Evolutionary conservation across 495 filamentous ascomycete genomes (phyloP).

Genomic region (Penicillium verhagenii): DNA sequence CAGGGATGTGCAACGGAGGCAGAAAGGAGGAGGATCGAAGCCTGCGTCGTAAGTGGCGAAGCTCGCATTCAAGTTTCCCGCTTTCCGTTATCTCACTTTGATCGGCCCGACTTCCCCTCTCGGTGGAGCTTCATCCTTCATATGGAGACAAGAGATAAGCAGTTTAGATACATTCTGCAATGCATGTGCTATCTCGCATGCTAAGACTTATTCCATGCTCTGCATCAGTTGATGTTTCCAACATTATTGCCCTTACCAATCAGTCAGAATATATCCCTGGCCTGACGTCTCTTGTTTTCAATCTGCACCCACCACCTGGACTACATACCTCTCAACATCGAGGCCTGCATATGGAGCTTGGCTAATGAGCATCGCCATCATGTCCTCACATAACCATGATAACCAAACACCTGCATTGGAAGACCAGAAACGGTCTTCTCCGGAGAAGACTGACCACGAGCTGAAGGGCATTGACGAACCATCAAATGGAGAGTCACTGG

Average conservation of each 20-base stretch:
- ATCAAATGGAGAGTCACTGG: constrained; percentile 16
- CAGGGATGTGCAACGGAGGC: not conserved
- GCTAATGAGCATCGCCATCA: not conserved
- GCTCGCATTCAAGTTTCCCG: not conserved
- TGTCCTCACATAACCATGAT: not conserved
- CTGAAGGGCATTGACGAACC: constrained; percentile 3
- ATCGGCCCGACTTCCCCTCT: not conserved
- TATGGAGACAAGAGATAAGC: not conserved
- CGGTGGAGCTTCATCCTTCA: not conserved
- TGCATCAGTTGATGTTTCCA: too few relatives aligned
- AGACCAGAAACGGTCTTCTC: constrained; percentile 11
- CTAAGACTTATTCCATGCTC: too few relatives aligned
- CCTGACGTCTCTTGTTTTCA: too few relatives aligned
- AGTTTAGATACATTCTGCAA: not conserved
- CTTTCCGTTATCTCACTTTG: not conserved
- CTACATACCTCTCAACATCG: too few relatives aligned
- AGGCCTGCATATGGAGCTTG: not conserved
- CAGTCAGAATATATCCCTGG: too few relatives aligned
- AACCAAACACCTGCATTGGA: constrained; percentile 5
- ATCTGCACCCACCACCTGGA: too few relatives aligned
- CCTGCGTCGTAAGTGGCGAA: not conserved
- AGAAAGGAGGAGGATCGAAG: too few relatives aligned
- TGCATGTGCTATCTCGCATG: too few relatives aligned
- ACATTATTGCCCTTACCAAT: too few relatives aligned
- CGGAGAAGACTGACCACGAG: constrained; percentile 12